Evolutionary conservation across 345 rosid genomes (phyloP), one percentile per base, ranked within the genome.

Genomic region (Corchorus olitorius): DNA sequence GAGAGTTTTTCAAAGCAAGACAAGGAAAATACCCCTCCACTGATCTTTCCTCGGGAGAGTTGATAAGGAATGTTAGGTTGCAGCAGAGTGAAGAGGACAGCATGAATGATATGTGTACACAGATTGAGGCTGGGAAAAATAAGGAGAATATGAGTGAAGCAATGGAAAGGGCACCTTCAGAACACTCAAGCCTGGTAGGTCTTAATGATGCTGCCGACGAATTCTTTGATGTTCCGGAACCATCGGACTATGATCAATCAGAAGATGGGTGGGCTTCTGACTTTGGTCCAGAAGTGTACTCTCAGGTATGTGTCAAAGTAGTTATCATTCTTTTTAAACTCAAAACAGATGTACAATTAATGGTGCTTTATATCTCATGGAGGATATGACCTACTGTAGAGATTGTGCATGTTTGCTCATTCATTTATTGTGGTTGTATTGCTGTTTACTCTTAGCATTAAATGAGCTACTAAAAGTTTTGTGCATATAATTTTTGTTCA

Each of bases 201-300:
- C 84, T 93, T 73, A 90, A 87, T 75, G 97, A 93, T 82, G 91
- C 88, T 54, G 84, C 87, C 35, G 98, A 94, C 84, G 97, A 94
- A 83, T 94, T 94, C 77, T 94, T 91, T 81, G 98, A 94, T 75
- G 95, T 94, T 76, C 97, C 88, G 19, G 98, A 94, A 79, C 92
- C 98, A 10, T 84, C 88, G 27, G 90, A 91, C 62, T 66, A 77
- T 79, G 94, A 91, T 76, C 84, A 78, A 69, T 77, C 83, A 60
- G 96, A 88, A 64, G 87, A 81, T 67, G 83, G 80, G 45, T 91
- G 97, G 97, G 69, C 89, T 77, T 87, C 86, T 77, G 95, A 89
- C 80, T 90, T 85, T 84, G 89, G 81, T 74, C 66, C 85, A 70
- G 91, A 89, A 75, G 82, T 76, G 33, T 83, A 77, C 77, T 73